These are phyloP conservation scores for Venturia pyrina DNA, from an alignment of 2,329 filamentous ascomycete genomes.

Conservation along the genomic window DNA sequence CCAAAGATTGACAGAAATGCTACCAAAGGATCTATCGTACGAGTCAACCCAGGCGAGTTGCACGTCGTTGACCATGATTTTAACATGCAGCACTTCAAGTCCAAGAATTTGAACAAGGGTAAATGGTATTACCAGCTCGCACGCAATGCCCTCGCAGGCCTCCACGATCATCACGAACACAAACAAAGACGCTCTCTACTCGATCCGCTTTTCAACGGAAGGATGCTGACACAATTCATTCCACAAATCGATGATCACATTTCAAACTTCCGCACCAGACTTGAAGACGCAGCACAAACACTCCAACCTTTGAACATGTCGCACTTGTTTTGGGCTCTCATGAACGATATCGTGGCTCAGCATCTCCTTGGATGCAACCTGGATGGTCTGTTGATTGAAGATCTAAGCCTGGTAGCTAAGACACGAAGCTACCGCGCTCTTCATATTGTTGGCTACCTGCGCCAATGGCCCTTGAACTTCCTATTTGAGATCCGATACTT, in stretches of 20 bases:
- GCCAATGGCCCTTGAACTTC: not conserved
- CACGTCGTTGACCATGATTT: constrained; percentile 15
- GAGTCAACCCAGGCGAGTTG: constrained; percentile 19
- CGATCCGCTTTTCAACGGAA: not conserved
- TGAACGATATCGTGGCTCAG: not conserved
- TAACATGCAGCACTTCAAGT: constrained; percentile 13
- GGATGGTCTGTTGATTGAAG: not conserved
- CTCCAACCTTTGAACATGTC: not conserved
- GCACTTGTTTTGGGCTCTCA: not conserved
- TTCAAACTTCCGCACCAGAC: not conserved
- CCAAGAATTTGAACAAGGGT: constrained; percentile 12
- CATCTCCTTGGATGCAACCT: not conserved
- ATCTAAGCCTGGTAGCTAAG: not conserved
- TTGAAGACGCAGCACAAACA: not conserved
- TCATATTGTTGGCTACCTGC: not conserved
- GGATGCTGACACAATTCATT: not conserved
- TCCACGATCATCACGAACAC: not conserved
- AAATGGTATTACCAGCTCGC: not conserved
- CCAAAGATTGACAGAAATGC: not conserved
- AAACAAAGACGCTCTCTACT: not conserved
- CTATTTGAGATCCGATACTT: not conserved
- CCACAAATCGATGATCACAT: not conserved
- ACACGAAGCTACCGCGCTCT: not conserved
- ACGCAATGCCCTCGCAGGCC: not conserved
- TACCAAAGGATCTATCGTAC: constrained; percentile 16